Evolutionary conservation across 441 rosid species (phyloP).

Genomic region (Erodium trifolium): DNA sequence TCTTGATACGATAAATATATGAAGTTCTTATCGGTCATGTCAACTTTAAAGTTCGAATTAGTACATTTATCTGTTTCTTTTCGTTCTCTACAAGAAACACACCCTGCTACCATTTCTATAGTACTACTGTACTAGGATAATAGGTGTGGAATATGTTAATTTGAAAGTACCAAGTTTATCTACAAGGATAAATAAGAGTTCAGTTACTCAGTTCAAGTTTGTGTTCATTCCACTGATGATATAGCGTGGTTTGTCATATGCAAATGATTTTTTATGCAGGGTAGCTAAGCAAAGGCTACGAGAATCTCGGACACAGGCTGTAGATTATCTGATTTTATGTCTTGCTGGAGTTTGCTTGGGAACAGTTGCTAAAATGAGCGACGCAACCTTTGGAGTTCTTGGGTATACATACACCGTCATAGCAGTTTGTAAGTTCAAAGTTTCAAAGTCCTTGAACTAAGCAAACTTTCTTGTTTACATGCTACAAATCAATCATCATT

Average conservation of each 20-base stretch:
- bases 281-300: constrained; percentile 79
- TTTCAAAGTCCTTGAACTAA: not conserved
- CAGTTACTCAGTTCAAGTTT: not conserved
- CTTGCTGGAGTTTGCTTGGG: constrained; percentile 97
- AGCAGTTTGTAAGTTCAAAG: constrained; percentile 77
- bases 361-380: constrained; percentile 88
- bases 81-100: not conserved
- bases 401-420: constrained; percentile 94
- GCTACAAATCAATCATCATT: not conserved
- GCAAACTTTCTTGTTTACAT: not conserved
- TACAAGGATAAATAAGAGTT: constrained; percentile 2
- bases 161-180: not conserved
- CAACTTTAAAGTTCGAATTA: not conserved
- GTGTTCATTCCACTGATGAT: not conserved
- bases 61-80: not conserved
- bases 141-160: not conserved
- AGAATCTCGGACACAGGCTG: constrained; percentile 72
- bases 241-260: not conserved
- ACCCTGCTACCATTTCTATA: not conserved
- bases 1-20: not conserved
- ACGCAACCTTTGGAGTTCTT: constrained; percentile 73
- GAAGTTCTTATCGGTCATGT: not conserved
- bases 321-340: constrained; percentile 76
- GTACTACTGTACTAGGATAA: not conserved
- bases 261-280: constrained; percentile 33